Conservation (phyloP, 371 early-diverging fungal genomes). For the Neoconidiobolus thromboides region DNA sequence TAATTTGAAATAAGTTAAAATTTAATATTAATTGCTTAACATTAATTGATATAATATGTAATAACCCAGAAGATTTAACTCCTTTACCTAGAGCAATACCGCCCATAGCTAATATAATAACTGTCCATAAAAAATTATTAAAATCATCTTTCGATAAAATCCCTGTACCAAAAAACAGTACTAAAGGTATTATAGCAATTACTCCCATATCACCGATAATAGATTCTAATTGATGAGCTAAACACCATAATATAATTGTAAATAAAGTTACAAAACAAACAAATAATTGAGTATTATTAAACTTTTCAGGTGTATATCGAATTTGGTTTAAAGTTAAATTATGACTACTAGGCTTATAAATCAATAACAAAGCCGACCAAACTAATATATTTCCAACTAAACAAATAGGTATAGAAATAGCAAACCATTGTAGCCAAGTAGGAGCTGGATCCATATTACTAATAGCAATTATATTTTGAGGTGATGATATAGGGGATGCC, state of each 20-base stretch:
- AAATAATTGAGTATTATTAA: conserved; percentile 44
- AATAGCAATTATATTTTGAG: conserved; percentile 85
- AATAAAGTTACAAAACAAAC: conserved; percentile 37
- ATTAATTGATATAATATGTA: conserved; percentile 48
- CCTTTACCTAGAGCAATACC: conserved; percentile 83
- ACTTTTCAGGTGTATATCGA: conserved; percentile 29
- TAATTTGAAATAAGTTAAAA: conserved; percentile 39
- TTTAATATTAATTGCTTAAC: conserved; percentile 43
- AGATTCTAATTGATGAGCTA: conserved; percentile 42
- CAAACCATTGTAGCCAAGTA: conserved; percentile 74
- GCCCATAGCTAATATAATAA: conserved; percentile 88
- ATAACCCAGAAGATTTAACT: conserved; percentile 67
- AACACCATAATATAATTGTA: conserved; percentile 79
- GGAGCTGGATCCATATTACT: conserved; percentile 68
- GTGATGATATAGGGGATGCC: conserved; percentile 92
- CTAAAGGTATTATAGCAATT: conserved; percentile 78
- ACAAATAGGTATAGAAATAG: conserved; percentile 54
- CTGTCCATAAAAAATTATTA: conserved; percentile 81
- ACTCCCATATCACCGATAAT: conserved; percentile 82
- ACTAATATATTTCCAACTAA: conserved; percentile 45
- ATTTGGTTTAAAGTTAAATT: conserved; percentile 30
- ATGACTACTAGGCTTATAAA: conserved; percentile 31
- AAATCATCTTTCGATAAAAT: conserved; percentile 87
- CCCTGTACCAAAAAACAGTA: conserved; percentile 76
- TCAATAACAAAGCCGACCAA: conserved; percentile 59